Evolutionary conservation across 176 grass and related monocot genomes (phyloP).

Genomic region (Hordeum marinum): DNA sequence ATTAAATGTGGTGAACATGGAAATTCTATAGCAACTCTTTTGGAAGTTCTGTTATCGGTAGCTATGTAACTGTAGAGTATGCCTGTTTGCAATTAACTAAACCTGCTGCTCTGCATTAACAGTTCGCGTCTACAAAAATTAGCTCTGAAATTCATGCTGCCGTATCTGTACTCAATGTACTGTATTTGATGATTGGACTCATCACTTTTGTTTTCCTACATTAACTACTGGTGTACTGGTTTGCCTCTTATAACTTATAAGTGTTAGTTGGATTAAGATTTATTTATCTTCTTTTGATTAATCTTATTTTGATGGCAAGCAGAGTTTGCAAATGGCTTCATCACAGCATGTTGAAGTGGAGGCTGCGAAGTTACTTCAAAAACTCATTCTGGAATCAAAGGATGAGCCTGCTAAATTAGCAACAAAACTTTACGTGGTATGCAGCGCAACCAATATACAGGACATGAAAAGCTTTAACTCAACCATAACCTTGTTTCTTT

Average conservation of each 20-base stretch:
- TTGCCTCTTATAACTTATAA: neutral
- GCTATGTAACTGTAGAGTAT: neutral
- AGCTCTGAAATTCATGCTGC: slow-evolving; percentile 1
- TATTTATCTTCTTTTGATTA: neutral
- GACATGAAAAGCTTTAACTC: neutral
- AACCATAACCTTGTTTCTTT: slow-evolving; percentile 21
- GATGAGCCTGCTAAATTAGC: slow-evolving; percentile 93
- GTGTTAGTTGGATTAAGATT: neutral
- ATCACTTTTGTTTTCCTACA: slow-evolving; percentile 1
- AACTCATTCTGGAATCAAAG: slow-evolving; percentile 97
- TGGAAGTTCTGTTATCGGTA: slow-evolving; percentile 19
- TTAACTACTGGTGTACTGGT: neutral
- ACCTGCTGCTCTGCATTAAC: slow-evolving; percentile 1
- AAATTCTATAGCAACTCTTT: neutral
- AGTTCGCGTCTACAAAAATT: slow-evolving; percentile 8
- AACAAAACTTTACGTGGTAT: slow-evolving; percentile 96
- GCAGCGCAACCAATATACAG: neutral
- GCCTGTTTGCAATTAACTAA: slow-evolving; percentile 6
- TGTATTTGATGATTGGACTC: neutral
- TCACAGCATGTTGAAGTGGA: slow-evolving; percentile 94
- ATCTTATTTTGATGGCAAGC: slow-evolving; percentile 6
- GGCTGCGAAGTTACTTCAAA: slow-evolving; percentile 92
- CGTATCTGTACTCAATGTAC: neutral
- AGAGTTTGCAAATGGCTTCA: slow-evolving; percentile 64
- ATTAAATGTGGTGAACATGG: neutral